A percentile compares a stretch with the other conserved stretches of the same genome.
Conservation (phyloP, 2,329 filamentous ascomycete genomes). For the Trichoderma hamatum region DNA sequence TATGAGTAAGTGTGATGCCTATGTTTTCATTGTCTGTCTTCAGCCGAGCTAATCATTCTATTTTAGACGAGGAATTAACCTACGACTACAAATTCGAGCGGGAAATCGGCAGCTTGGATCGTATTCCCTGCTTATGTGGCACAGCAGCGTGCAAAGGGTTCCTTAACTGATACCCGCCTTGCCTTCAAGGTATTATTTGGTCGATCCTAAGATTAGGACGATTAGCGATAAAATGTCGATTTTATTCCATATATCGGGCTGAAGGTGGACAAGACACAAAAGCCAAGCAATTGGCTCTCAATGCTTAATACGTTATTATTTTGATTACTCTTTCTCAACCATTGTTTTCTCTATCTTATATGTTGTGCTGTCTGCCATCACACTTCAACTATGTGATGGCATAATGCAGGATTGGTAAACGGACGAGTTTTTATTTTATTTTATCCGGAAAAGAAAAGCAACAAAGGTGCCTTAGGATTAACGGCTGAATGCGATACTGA, state of each 20-base stretch:
- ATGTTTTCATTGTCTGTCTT: constrained; percentile 9
- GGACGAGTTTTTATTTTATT: background rate
- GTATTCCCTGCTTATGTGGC: constrained; percentile 95
- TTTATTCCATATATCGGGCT: background rate
- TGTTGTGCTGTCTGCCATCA: background rate
- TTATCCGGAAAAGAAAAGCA: background rate
- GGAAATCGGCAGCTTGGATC: constrained; percentile 90
- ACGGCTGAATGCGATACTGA: constrained; percentile 27
- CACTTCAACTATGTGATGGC: constrained; percentile 20
- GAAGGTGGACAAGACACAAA: background rate
- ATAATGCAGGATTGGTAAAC: constrained; percentile 8
- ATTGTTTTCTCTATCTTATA: background rate
- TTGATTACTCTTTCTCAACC: background rate
- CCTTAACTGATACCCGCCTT: constrained; percentile 73
- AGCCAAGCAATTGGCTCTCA: constrained; percentile 8
- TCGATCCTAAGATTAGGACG: background rate
- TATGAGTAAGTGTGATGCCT: constrained; percentile 70
- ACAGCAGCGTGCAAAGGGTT: constrained; percentile 97
- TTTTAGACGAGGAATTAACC: constrained; percentile 91
- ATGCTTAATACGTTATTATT: constrained; percentile 12
- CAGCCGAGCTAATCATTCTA: constrained; percentile 33
- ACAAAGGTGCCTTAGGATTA: constrained; percentile 29
- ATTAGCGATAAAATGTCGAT: background rate
- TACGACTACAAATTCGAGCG: constrained; percentile 99
- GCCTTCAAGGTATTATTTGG: background rate